phyloP scores from a whole-genome alignment of 208 protist species.

The Angomonas ambiguus region DNA sequence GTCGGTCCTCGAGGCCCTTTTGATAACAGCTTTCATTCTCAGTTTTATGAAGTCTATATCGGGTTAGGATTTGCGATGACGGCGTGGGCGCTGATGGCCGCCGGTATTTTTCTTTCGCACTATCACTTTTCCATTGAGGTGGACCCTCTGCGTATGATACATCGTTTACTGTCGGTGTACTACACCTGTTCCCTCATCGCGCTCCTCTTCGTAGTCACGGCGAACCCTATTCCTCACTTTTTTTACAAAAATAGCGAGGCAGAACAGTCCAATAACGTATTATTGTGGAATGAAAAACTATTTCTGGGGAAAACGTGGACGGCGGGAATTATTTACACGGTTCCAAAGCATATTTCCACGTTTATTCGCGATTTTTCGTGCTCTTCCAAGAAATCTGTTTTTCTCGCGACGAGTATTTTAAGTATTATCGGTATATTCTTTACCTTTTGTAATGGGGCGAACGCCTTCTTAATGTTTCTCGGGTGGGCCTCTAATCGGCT shows the following conservation, averaged over 20 bases:
- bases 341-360: background rate
- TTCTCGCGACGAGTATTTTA: background rate
- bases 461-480: background rate
- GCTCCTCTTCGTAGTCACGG: background rate
- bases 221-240: background rate
- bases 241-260: background rate
- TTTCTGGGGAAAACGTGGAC: background rate
- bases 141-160: background rate
- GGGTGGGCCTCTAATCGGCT: background rate
- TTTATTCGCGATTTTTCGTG: constrained; percentile 2
- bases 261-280: background rate
- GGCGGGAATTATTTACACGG: background rate
- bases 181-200: background rate
- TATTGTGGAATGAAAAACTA: background rate
- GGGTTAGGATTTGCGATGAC: constrained; percentile 4
- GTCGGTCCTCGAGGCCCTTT: too few species aligned
- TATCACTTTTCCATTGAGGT: background rate
- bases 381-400: background rate
- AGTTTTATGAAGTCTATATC: background rate
- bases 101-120: background rate
- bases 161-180: background rate
- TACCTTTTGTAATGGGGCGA: background rate
- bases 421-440: background rate
- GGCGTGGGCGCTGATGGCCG: constrained; percentile 8
- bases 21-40: constrained; percentile 2